A percentile compares a stretch with the other conserved stretches of the same genome.
phyloP scores from a whole-genome alignment of 371 early-diverging fungal genomes.

The Zopfochytrium polystomum region DNA sequence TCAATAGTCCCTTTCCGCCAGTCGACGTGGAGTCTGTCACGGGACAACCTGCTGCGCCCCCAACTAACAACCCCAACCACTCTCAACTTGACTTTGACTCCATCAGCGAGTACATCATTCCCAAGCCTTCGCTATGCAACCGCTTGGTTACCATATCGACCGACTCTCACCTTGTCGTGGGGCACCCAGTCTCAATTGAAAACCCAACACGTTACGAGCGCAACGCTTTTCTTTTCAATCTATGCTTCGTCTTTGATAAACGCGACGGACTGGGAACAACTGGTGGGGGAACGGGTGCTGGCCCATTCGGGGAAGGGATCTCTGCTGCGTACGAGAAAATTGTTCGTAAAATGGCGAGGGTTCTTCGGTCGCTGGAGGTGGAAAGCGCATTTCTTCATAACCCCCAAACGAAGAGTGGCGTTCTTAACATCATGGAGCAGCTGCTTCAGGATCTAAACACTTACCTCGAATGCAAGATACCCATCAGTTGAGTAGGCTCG shows the following conservation, averaged over 20 bases:
- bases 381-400: conserved; percentile 72
- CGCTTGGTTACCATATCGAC: conserved; percentile 69
- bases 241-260: conserved; percentile 85
- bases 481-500: conserved; percentile 61
- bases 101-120: conserved; percentile 85
- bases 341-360: conserved; percentile 74
- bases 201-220: conserved; percentile 69
- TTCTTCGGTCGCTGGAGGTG: conserved; percentile 71
- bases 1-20: conserved; percentile 16
- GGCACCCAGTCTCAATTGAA: conserved; percentile 72
- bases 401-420: conserved; percentile 42
- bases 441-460: conserved; percentile 79
- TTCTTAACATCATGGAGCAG: conserved; percentile 81
- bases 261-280: conserved; percentile 70
- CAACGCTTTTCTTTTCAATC: conserved; percentile 83
- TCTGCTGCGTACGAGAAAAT: conserved; percentile 75
- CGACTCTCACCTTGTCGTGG: conserved; percentile 67
- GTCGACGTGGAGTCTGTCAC: conserved; percentile 9
- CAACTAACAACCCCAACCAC: conserved; percentile 17
- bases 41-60: not conserved
- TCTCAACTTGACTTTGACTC: conserved; percentile 75
- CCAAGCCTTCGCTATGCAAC: conserved; percentile 75
- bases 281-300: conserved; percentile 22
- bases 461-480: conserved; percentile 83
- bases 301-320: conserved; percentile 49